Evolutionary conservation across 768 basidiomycete genomes (phyloP).

Genomic region (Boletus rubroflammeus): DNA sequence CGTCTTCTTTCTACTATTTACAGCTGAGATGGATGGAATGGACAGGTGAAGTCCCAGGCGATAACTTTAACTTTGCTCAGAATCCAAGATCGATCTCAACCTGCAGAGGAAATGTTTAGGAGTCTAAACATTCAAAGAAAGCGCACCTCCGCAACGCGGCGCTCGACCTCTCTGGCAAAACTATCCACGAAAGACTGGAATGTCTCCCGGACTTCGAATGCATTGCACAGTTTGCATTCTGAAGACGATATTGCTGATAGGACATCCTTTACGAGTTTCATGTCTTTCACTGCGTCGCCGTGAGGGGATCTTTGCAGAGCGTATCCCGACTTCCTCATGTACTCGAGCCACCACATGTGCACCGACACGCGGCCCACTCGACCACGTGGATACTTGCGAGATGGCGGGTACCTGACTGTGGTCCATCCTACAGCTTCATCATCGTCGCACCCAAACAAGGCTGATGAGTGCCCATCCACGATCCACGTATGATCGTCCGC

Average conservation of each 20-base stretch:
- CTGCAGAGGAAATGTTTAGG: not conserved
- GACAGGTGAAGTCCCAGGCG: not conserved
- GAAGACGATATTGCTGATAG: conserved; percentile 1
- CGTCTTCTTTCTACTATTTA: conserved; percentile 9
- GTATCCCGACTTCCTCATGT: conserved; percentile 9
- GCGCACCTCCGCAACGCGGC: conserved; percentile 6
- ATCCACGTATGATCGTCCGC: conserved; percentile 13
- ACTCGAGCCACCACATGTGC: conserved; percentile 16
- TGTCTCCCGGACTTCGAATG: not conserved
- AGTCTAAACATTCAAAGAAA: not conserved
- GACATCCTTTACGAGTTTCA: not conserved
- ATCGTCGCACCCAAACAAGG: conserved; percentile 2
- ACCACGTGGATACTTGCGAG: not conserved
- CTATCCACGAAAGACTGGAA: conserved; percentile 10
- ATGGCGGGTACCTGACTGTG: not conserved
- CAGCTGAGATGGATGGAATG: conserved; percentile 1
- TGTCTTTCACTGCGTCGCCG: not conserved
- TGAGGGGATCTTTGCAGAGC: conserved; percentile 2
- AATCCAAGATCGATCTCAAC: conserved; percentile 10
- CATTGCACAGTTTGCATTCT: not conserved
- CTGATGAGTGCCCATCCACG: too few species aligned
- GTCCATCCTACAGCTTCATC: not conserved
- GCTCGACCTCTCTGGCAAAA: conserved; percentile 9
- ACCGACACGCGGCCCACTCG: not conserved
- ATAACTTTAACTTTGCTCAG: not conserved